Evolutionary conservation across 2,329 filamentous ascomycete genomes (phyloP).

Genomic region (Esteya vermicola): DNA sequence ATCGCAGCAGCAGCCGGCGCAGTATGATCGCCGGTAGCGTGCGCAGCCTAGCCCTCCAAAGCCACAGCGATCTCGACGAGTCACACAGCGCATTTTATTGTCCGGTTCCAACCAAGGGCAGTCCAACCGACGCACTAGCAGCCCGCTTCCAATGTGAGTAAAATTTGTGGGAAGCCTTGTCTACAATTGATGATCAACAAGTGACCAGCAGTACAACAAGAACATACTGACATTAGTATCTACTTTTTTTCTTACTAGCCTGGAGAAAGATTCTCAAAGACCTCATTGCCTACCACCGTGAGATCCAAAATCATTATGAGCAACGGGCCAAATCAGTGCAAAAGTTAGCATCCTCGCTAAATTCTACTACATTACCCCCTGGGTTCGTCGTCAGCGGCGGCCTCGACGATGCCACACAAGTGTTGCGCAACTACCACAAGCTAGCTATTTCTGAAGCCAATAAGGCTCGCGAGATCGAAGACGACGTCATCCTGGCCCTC

Average conservation of each 20-base stretch:
- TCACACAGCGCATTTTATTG: slow-evolving; percentile 76
- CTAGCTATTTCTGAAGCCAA: slow-evolving; percentile 65
- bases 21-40: slow-evolving; percentile 81
- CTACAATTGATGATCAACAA: too few species aligned
- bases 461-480: slow-evolving; percentile 82
- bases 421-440: slow-evolving; percentile 72
- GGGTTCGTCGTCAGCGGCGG: slow-evolving; percentile 69
- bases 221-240: too few species aligned
- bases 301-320: slow-evolving; percentile 83
- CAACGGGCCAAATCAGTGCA: slow-evolving; percentile 65
- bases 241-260: slow-evolving; percentile 31
- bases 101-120: slow-evolving; percentile 75
- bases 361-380: slow-evolving; percentile 61
- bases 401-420: slow-evolving; percentile 73
- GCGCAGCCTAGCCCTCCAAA: slow-evolving; percentile 60
- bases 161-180: too few species aligned
- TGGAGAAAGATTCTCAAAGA: slow-evolving; percentile 96
- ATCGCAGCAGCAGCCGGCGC: slow-evolving; percentile 64
- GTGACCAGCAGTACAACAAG: too few species aligned
- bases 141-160: slow-evolving; percentile 72
- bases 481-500: slow-evolving; percentile 78
- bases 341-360: slow-evolving; percentile 72
- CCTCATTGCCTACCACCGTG: slow-evolving; percentile 83
- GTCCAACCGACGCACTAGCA: slow-evolving; percentile 75
- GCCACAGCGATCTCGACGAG: slow-evolving; percentile 52